These are phyloP conservation scores for Penicillium thymicola DNA, from an alignment of 2,329 filamentous ascomycete species.

Conservation along the genomic window DNA sequence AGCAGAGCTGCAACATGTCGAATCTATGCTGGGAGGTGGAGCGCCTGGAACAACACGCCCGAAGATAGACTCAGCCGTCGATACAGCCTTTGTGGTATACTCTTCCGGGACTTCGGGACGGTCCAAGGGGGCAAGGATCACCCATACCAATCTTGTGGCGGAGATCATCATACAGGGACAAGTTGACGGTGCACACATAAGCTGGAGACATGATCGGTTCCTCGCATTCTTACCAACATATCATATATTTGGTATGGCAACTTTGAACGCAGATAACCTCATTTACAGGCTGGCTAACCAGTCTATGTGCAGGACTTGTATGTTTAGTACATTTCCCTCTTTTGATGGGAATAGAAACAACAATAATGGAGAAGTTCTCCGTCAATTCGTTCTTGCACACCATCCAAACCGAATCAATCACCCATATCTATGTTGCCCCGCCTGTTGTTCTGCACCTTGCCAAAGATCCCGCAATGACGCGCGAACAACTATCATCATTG, in stretches of 20 bases:
- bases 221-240: conserved; percentile 14
- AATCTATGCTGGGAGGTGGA: background rate
- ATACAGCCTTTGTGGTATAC: conserved; percentile 28
- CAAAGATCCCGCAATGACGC: too few relatives aligned
- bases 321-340: conserved; percentile 17
- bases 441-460: conserved; percentile 15
- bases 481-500: too few relatives aligned
- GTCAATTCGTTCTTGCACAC: conserved; percentile 8
- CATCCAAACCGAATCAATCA: conserved; percentile 11
- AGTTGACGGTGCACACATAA: conserved; percentile 3
- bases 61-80: conserved; percentile 5
- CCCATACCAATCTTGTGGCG: conserved; percentile 19
- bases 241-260: conserved; percentile 20
- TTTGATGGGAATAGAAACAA: conserved; percentile 10
- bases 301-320: conserved; percentile 10
- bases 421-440: conserved; percentile 17
- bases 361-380: conserved; percentile 17
- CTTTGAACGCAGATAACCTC: background rate
- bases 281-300: background rate
- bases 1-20: background rate
- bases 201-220: conserved; percentile 10
- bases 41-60: background rate
- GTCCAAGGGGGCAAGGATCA: conserved; percentile 26
- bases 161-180: conserved; percentile 10
- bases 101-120: conserved; percentile 32